Conservation (phyloP, 441 rosid genomes). For the Capsella rubella region DNA sequence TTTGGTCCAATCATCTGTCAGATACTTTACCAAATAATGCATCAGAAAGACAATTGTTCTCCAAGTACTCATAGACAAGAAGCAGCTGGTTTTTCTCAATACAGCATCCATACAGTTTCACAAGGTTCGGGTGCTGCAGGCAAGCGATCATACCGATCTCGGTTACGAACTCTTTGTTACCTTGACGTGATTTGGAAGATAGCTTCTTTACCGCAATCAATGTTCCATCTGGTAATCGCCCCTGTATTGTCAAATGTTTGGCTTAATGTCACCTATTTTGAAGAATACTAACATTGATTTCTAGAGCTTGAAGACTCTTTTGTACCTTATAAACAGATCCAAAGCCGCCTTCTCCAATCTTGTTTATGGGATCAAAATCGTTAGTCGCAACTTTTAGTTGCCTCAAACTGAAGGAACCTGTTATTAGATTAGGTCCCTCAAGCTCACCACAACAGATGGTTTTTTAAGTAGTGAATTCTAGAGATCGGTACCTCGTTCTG, state of each 20-base stretch:
- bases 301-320: neutral
- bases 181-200: constrained; percentile 42
- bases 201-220: constrained; percentile 40
- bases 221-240: constrained; percentile 54
- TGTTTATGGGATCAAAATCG: constrained; percentile 59
- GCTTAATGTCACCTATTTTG: neutral
- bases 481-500: constrained; percentile 29
- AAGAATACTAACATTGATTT: neutral
- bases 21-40: constrained; percentile 39
- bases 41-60: constrained; percentile 52
- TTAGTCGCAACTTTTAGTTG: constrained; percentile 71
- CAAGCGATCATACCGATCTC: constrained; percentile 50
- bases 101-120: constrained; percentile 49
- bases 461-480: neutral
- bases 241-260: constrained; percentile 47
- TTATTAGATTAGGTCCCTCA: constrained; percentile 53
- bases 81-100: constrained; percentile 35
- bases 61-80: constrained; percentile 72
- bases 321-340: constrained; percentile 79
- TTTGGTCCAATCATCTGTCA: constrained; percentile 28
- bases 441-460: constrained; percentile 41
- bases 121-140: constrained; percentile 55
- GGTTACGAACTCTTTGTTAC: constrained; percentile 40
- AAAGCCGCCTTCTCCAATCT: constrained; percentile 96
- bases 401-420: constrained; percentile 64